Conservation (phyloP, 371 early-diverging fungal species). For the Mortierella polycephala region DNA sequence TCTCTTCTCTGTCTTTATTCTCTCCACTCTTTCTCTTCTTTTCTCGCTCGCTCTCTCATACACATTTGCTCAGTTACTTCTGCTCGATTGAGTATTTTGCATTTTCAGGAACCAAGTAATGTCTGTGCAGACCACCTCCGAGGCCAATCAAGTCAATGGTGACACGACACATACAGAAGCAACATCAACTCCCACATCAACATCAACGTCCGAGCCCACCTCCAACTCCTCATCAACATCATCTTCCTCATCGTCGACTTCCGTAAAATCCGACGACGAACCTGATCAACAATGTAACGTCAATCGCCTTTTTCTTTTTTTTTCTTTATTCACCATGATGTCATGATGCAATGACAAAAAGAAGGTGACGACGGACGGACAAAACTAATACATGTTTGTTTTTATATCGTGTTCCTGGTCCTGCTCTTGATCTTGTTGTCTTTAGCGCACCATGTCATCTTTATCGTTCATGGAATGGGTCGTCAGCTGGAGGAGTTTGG, state of each 20-base stretch:
- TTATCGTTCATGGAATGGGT: conserved; percentile 80
- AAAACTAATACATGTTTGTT: too few relatives aligned
- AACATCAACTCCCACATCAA: neutral
- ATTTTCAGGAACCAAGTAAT: too few relatives aligned
- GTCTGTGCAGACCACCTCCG: too few relatives aligned
- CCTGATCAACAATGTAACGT: neutral
- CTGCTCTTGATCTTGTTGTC: too few relatives aligned
- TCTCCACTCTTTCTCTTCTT: neutral
- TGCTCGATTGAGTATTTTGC: too few relatives aligned
- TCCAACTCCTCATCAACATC: neutral
- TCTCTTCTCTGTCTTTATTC: neutral
- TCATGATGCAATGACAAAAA: neutral
- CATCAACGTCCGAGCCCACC: neutral
- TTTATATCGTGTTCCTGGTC: too few relatives aligned
- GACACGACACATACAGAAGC: conserved; percentile 13
- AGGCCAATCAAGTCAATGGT: neutral
- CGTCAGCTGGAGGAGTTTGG: conserved; percentile 67
- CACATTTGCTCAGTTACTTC: neutral
- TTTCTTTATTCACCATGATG: neutral
- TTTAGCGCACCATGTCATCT: conserved; percentile 61
- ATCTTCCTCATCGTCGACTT: too few relatives aligned
- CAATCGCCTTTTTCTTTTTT: neutral
- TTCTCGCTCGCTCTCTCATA: neutral
- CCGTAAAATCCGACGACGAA: neutral
- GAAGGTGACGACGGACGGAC: too few relatives aligned